Conservation (phyloP, 495 filamentous ascomycete genomes). For the Diplogelasinospora grovesii region DNA sequence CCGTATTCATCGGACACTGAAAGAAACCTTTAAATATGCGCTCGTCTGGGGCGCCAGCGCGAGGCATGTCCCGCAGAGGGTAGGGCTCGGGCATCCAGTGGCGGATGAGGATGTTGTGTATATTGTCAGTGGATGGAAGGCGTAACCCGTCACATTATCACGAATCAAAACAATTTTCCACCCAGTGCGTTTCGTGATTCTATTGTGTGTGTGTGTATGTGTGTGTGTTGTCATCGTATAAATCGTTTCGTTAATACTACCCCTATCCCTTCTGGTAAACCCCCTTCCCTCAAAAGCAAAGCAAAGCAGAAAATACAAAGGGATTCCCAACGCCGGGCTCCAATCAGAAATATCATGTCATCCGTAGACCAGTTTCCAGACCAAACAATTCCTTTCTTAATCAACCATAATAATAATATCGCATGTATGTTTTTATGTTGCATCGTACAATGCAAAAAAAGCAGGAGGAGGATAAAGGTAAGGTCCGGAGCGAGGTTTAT, state of each 20-base stretch:
- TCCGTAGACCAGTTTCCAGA: no score
- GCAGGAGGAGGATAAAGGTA: no score
- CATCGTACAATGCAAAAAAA: no score
- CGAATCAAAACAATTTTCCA: neutral
- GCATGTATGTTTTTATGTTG: no score
- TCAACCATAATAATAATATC: no score
- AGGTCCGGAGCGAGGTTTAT: no score
- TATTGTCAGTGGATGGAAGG: slow-evolving; percentile 76
- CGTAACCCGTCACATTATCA: slow-evolving; percentile 24
- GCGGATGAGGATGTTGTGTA: slow-evolving; percentile 96
- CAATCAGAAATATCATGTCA: no score
- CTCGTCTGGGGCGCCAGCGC: slow-evolving; percentile 97
- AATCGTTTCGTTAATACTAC: slow-evolving; percentile 11
- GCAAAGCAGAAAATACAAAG: no score
- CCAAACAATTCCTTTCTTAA: no score
- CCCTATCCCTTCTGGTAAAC: slow-evolving; percentile 1
- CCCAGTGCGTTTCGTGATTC: neutral
- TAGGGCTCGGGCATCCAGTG: slow-evolving; percentile 80
- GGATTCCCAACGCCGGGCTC: no score
- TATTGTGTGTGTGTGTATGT: slow-evolving; percentile 4
- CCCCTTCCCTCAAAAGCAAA: neutral
- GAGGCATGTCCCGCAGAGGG: slow-evolving; percentile 87
- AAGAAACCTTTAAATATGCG: slow-evolving; percentile 98
- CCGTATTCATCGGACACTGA: slow-evolving; percentile 85
- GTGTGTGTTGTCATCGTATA: slow-evolving; percentile 10